Percentiles rank a stretch among this genome's conserved stretches.
phyloP scores from a whole-genome alignment of 805 yeast species.

The Komagataella ulmi region DNA sequence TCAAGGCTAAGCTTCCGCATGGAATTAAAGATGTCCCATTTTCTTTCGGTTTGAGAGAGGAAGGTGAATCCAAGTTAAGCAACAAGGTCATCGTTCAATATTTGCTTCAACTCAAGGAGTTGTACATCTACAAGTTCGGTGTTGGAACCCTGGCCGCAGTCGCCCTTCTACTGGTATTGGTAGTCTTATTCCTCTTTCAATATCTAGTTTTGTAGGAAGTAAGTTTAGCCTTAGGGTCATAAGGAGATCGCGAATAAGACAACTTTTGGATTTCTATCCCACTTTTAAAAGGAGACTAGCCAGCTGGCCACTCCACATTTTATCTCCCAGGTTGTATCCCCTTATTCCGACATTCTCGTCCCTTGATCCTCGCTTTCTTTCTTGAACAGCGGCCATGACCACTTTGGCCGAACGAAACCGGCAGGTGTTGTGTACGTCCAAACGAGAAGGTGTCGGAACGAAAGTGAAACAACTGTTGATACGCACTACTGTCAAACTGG shows the following conservation, averaged over 20 bases:
- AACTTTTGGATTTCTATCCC: neutral
- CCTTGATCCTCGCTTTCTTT: neutral
- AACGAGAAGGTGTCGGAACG: neutral
- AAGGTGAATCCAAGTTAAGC: constrained; percentile 36
- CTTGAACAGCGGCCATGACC: neutral
- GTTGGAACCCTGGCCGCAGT: constrained; percentile 5
- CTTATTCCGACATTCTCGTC: neutral
- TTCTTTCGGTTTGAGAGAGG: constrained; percentile 39
- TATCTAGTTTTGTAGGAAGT: neutral
- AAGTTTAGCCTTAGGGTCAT: neutral
- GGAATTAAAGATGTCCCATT: constrained; percentile 34
- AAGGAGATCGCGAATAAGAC: neutral
- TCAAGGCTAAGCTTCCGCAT: constrained; percentile 29
- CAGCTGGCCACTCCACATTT: neutral
- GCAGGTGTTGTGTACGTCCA: neutral
- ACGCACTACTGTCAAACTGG: neutral
- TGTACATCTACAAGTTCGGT: constrained; percentile 27
- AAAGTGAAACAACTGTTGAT: neutral
- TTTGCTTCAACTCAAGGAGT: constrained; percentile 24
- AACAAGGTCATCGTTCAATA: constrained; percentile 36
- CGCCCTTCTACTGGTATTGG: neutral
- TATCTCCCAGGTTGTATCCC: neutral
- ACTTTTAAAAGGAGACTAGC: neutral
- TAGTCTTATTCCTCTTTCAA: neutral
- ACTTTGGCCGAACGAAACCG: neutral